A percentile compares a stretch with the other conserved stretches of the same genome.
phyloP scores from a whole-genome alignment of 495 filamentous ascomycete species.

The Aspergillus wentii region DNA sequence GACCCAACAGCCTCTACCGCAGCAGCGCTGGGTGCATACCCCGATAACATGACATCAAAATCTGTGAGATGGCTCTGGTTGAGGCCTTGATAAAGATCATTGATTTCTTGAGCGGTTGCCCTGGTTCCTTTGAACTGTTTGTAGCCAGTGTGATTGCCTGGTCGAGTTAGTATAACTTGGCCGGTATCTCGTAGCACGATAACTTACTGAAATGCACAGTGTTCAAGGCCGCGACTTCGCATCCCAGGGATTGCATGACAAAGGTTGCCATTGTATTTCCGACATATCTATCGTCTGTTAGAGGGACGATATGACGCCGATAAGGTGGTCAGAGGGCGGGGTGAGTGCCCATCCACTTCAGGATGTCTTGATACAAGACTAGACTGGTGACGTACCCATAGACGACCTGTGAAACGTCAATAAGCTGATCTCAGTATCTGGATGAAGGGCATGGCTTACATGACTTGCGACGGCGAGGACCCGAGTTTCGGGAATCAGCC shows the following conservation, averaged over 20 bases:
- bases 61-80: slow-evolving; percentile 74
- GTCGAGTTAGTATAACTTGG: slow-evolving; percentile 4
- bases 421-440: slow-evolving; percentile 4
- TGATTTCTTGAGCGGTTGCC: slow-evolving; percentile 75
- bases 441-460: slow-evolving; percentile 56
- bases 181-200: background rate
- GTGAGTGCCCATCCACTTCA: no score
- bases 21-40: slow-evolving; percentile 82
- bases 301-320: background rate
- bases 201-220: slow-evolving; percentile 88
- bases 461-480: slow-evolving; percentile 95
- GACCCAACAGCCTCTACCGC: slow-evolving; percentile 77
- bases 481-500: slow-evolving; percentile 70
- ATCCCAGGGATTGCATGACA: slow-evolving; percentile 86
- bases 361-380: background rate
- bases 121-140: slow-evolving; percentile 76
- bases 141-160: slow-evolving; percentile 94
- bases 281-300: slow-evolving; percentile 64
- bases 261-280: slow-evolving; percentile 94
- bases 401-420: slow-evolving; percentile 55
- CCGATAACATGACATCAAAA: slow-evolving; percentile 89
- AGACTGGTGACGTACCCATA: slow-evolving; percentile 57
- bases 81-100: slow-evolving; percentile 78
- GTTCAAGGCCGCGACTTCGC: slow-evolving; percentile 88
- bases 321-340: no score